phyloP scores from a whole-genome alignment of 164 flowering plant genomes.

The Magnolia changhungtana region DNA sequence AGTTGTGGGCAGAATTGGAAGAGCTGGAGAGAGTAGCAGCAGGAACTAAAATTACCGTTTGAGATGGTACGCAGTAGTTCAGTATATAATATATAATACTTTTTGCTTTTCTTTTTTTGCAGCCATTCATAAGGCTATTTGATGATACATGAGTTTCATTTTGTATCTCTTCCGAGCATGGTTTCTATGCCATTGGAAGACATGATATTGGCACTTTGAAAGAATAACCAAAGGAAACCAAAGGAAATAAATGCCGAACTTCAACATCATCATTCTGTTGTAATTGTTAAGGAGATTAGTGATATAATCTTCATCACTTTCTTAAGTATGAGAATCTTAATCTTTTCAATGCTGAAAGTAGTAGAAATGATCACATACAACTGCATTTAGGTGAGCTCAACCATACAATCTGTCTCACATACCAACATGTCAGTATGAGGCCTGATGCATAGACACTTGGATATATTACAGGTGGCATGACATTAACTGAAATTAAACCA shows the following conservation, averaged over 20 bases:
- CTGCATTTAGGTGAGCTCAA: too few relatives aligned
- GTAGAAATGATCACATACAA: too few relatives aligned
- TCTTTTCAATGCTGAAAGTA: too few relatives aligned
- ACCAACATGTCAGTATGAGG: too few relatives aligned
- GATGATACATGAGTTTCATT: background rate
- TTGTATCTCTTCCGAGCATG: background rate
- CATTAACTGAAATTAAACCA: too few relatives aligned
- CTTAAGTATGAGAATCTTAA: too few relatives aligned
- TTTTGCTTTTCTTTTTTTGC: background rate
- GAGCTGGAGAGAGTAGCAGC: slow-evolving; percentile 45
- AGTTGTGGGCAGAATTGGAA: slow-evolving; percentile 76
- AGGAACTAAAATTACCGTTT: background rate
- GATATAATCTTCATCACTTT: too few relatives aligned
- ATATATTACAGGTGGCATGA: too few relatives aligned
- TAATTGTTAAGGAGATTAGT: too few relatives aligned
- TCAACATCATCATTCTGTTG: too few relatives aligned
- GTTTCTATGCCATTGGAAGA: background rate
- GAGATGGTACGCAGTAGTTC: background rate
- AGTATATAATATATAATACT: background rate
- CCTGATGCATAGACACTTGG: too few relatives aligned
- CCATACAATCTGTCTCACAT: too few relatives aligned
- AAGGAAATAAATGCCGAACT: background rate
- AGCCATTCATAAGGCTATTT: background rate
- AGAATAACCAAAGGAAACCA: background rate
- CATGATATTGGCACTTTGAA: background rate